Conservation (phyloP, 2,329 filamentous ascomycete genomes). For the Periconia sp. region DNA sequence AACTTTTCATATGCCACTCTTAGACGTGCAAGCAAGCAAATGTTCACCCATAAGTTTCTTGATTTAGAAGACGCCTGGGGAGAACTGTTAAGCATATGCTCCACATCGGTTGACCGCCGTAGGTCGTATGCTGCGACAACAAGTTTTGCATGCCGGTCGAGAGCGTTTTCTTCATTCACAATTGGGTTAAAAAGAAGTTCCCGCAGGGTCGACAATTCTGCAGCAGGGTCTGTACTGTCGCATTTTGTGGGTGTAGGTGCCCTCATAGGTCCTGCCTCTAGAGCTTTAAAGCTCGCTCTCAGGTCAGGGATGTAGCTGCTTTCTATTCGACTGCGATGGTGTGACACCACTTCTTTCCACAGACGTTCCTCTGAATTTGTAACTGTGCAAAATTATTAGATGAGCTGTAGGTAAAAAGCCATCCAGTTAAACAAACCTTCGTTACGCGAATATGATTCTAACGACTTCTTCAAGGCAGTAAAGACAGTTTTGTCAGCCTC, state of each 20-base stretch:
- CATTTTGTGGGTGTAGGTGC: background rate
- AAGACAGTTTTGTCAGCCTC: conserved; percentile 15
- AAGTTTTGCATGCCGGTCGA: conserved; percentile 9
- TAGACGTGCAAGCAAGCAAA: conserved; percentile 22
- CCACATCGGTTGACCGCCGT: conserved; percentile 14
- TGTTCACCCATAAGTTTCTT: conserved; percentile 19
- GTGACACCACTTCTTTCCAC: conserved; percentile 21
- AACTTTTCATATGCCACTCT: conserved; percentile 22
- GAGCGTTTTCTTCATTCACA: conserved; percentile 5
- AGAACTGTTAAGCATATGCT: conserved; percentile 16
- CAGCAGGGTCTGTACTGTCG: conserved; percentile 6
- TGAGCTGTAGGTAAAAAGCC: conserved; percentile 1
- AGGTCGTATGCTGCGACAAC: conserved; percentile 14
- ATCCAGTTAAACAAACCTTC: conserved; percentile 10
- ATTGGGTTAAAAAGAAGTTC: conserved; percentile 12
- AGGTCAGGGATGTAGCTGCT: conserved; percentile 20
- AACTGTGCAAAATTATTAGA: conserved; percentile 5
- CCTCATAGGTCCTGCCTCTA: conserved; percentile 3
- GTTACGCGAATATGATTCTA: conserved; percentile 9
- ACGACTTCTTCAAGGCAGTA: conserved; percentile 9
- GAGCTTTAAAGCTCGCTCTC: conserved; percentile 22
- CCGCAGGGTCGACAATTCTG: conserved; percentile 9
- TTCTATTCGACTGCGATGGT: conserved; percentile 21
- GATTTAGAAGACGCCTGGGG: conserved; percentile 18
- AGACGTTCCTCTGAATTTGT: conserved; percentile 4